Conservation (phyloP, 805 yeast species). For the Blastobotrys americana region DNA sequence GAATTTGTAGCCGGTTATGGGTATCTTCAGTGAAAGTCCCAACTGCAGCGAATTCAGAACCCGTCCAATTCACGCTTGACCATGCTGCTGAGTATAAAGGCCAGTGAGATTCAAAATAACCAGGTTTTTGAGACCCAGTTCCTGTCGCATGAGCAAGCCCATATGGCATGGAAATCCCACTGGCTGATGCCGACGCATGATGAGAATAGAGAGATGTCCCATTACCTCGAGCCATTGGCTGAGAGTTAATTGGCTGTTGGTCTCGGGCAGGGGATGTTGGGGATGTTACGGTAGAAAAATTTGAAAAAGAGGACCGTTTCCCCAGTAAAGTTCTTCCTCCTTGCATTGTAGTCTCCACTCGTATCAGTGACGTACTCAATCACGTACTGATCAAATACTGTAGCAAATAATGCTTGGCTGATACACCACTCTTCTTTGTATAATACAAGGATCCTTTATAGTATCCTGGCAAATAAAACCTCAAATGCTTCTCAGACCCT, state of each 20-base stretch:
- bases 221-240: neutral
- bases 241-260: no score
- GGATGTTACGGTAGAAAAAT: constrained; percentile 17
- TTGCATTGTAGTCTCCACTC: constrained; percentile 8
- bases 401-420: neutral
- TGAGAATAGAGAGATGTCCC: neutral
- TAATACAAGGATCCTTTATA: no score
- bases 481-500: no score
- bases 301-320: constrained; percentile 25
- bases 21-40: constrained; percentile 76
- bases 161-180: neutral
- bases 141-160: neutral
- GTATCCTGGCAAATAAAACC: no score
- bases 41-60: constrained; percentile 50
- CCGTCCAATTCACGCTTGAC: constrained; percentile 34
- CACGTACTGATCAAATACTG: neutral
- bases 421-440: no score
- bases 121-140: constrained; percentile 29
- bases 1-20: constrained; percentile 47
- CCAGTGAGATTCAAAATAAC: constrained; percentile 42
- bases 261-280: constrained; percentile 1
- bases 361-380: neutral
- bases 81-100: constrained; percentile 50
- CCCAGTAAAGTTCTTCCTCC: constrained; percentile 20
- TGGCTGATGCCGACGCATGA: neutral